Evolutionary conservation across 2,329 filamentous ascomycete species (phyloP).

Genomic region (Geosmithia morbida): DNA sequence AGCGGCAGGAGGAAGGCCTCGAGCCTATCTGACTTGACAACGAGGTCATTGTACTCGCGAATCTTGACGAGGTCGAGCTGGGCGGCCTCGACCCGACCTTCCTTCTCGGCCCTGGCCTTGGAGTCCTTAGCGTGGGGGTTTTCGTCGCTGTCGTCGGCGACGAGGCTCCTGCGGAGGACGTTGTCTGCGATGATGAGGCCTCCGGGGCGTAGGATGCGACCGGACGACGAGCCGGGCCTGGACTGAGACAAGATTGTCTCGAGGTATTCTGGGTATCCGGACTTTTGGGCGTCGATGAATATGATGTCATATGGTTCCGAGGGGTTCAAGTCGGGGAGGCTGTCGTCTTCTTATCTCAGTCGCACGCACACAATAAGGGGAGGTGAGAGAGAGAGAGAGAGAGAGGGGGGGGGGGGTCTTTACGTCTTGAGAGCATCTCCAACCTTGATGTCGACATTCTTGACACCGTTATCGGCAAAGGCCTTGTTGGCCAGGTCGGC

Average conservation of each 20-base stretch:
- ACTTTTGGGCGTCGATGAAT: conserved; percentile 40
- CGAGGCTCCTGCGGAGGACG: conserved; percentile 30
- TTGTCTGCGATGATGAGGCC: conserved; percentile 42
- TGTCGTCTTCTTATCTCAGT: too few relatives aligned
- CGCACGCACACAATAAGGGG: too few relatives aligned
- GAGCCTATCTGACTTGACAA: conserved; percentile 17
- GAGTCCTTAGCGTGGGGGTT: conserved; percentile 15
- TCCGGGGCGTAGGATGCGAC: conserved; percentile 29
- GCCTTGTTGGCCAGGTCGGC: conserved; percentile 23
- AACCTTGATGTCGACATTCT: conserved; percentile 30
- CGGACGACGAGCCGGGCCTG: conserved; percentile 12
- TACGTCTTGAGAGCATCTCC: conserved; percentile 32
- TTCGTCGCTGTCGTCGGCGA: conserved; percentile 24
- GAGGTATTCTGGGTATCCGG: conserved; percentile 33
- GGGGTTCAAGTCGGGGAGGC: conserved; percentile 16
- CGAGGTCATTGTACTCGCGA: conserved; percentile 18
- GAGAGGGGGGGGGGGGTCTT: too few relatives aligned
- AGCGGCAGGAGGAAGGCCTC: conserved; percentile 25
- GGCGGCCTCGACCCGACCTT: background rate
- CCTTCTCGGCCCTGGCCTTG: conserved; percentile 7
- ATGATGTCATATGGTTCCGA: conserved; percentile 34
- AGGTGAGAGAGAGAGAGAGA: too few relatives aligned
- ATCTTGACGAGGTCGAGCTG: conserved; percentile 11
- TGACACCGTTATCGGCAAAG: conserved; percentile 21
- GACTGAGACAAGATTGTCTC: conserved; percentile 28